phyloP scores from a whole-genome alignment of 345 rosid genomes.

The Salix suchowensis region DNA sequence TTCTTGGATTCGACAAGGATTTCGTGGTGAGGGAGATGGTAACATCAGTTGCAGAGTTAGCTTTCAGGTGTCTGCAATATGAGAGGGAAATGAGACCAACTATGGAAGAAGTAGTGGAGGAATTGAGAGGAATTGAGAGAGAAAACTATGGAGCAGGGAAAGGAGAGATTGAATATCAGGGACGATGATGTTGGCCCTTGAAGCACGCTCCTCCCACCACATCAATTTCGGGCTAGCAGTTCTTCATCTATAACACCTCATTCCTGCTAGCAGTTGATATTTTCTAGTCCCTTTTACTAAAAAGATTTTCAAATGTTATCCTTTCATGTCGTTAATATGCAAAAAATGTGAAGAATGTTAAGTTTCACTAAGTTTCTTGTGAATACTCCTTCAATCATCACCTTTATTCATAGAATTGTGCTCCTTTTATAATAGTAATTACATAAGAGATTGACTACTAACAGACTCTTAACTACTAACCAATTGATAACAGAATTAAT shows the following conservation, averaged over 20 bases:
- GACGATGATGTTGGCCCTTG: slow-evolving; percentile 48
- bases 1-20: slow-evolving; percentile 55
- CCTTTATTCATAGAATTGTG: too few species aligned
- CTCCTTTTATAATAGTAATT: too few species aligned
- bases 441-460: too few species aligned
- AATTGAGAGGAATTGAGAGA: slow-evolving; percentile 40
- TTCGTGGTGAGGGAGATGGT: slow-evolving; percentile 29
- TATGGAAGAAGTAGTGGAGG: slow-evolving; percentile 60
- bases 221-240: slow-evolving; percentile 51
- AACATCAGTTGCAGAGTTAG: slow-evolving; percentile 61
- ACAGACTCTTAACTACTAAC: too few species aligned
- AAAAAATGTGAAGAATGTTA: not conserved
- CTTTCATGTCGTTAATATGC: not conserved
- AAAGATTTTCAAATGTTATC: not conserved
- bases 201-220: slow-evolving; percentile 45
- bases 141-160: slow-evolving; percentile 24
- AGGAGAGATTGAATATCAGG: slow-evolving; percentile 35
- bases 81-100: slow-evolving; percentile 73
- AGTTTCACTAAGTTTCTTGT: too few species aligned
- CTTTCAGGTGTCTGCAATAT: slow-evolving; percentile 72
- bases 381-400: too few species aligned
- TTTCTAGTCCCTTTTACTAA: not conserved
- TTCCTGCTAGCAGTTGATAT: slow-evolving; percentile 27
- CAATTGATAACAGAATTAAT: too few species aligned
- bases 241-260: slow-evolving; percentile 19